Percentiles rank a stretch among this genome's conserved stretches.
Conservation (phyloP, 129 eudicot genomes). For the Escallonia herrerae region DNA sequence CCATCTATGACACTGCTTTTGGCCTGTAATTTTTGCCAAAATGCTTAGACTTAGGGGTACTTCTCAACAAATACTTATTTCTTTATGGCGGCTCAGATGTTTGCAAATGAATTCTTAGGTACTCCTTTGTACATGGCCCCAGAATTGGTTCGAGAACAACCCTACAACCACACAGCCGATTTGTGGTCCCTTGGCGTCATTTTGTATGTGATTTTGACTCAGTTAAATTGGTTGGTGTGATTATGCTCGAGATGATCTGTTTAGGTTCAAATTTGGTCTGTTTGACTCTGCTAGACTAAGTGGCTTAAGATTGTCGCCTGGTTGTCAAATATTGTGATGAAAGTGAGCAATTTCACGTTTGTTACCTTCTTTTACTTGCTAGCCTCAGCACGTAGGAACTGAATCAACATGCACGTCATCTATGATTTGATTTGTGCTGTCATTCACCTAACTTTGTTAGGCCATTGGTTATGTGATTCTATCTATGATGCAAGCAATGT, state of each 20-base stretch:
- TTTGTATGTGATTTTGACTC: slow-evolving; percentile 47
- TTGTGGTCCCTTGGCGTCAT: slow-evolving; percentile 98
- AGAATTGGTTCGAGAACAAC: slow-evolving; percentile 96
- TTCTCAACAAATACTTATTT: background rate
- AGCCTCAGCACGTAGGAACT: background rate
- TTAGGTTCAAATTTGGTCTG: background rate
- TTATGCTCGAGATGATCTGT: too few relatives aligned
- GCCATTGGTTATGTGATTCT: too few relatives aligned
- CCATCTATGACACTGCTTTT: background rate
- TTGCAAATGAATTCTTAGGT: slow-evolving; percentile 33
- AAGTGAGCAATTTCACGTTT: too few relatives aligned
- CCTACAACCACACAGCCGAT: slow-evolving; percentile 96
- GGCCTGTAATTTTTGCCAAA: background rate
- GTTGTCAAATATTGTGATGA: background rate
- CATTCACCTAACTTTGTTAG: too few relatives aligned
- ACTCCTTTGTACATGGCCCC: slow-evolving; percentile 99
- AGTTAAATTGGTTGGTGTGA: background rate
- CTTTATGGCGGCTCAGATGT: slow-evolving; percentile 7
- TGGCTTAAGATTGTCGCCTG: background rate
- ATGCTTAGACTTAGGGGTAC: background rate
- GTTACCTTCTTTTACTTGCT: background rate
- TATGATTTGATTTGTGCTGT: background rate
- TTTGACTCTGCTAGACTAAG: background rate
- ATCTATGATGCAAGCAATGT: too few relatives aligned
- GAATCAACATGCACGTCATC: background rate